These are phyloP conservation scores for Eucalyptus grandis DNA, from an alignment of 345 rosid genomes.

Conservation along the genomic window DNA sequence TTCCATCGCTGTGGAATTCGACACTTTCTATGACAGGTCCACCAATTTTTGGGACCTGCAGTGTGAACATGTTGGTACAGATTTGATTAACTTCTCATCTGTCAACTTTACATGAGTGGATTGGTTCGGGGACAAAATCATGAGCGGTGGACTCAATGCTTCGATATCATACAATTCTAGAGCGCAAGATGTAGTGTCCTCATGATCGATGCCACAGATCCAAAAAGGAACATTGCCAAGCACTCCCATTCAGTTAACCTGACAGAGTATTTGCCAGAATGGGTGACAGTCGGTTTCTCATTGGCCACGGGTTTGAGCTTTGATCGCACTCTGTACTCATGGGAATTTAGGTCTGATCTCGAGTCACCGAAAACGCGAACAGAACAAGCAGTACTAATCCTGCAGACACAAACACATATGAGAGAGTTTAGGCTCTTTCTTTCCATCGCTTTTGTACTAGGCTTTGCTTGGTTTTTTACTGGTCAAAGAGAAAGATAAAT, in stretches of 20 bases:
- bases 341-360: slow-evolving; percentile 1
- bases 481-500: not conserved
- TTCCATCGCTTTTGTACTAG: not conserved
- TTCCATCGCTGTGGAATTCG: slow-evolving; percentile 8
- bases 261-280: not conserved
- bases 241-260: not conserved
- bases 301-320: not conserved
- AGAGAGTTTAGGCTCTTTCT: not conserved
- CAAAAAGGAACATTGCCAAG: not conserved
- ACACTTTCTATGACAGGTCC: not conserved
- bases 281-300: slow-evolving; percentile 11
- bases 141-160: not conserved
- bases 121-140: not conserved
- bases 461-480: not conserved
- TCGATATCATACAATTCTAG: not conserved
- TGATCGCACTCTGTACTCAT: not conserved
- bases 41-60: not conserved
- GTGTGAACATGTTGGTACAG: not conserved
- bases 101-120: not conserved
- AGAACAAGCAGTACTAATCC: not conserved
- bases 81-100: not conserved
- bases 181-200: not conserved
- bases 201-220: not conserved
- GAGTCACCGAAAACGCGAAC: not conserved
- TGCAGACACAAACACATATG: not conserved